Percentiles rank a stretch among this genome's conserved stretches.
Evolutionary conservation across 2,329 filamentous ascomycete genomes (phyloP).

Genomic region (Endoconidiophora laricicola): DNA sequence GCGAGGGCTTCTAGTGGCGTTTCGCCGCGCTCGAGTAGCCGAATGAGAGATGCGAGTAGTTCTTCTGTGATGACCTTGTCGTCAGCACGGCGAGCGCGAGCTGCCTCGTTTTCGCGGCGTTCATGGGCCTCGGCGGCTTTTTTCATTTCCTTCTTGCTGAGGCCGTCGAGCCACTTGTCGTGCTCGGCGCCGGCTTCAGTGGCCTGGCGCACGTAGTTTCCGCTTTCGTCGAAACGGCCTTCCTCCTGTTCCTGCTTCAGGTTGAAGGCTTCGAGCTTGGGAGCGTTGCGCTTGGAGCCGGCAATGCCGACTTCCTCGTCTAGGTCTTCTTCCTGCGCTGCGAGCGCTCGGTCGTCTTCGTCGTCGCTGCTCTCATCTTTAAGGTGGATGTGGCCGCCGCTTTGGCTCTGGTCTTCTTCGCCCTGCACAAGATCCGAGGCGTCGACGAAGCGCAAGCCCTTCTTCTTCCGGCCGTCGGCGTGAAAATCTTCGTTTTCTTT

Average conservation of each 20-base stretch:
- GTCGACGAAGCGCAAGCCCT: constrained; percentile 45
- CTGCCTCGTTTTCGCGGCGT: constrained; percentile 61
- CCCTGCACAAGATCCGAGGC: constrained; percentile 50
- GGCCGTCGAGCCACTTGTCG: constrained; percentile 80
- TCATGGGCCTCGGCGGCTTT: constrained; percentile 76
- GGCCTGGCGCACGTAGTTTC: constrained; percentile 84
- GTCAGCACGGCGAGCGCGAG: constrained; percentile 53
- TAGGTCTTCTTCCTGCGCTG: constrained; percentile 56
- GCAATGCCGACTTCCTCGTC: constrained; percentile 86
- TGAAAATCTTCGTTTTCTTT: constrained; percentile 18
- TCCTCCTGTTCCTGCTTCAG: constrained; percentile 82
- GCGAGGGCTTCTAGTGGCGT: constrained; percentile 78
- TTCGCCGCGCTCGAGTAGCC: constrained; percentile 60
- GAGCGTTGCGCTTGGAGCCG: constrained; percentile 80
- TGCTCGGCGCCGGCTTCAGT: constrained; percentile 77
- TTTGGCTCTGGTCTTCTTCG: constrained; percentile 56
- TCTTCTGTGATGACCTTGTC: constrained; percentile 61
- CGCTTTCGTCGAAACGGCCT: constrained; percentile 75
- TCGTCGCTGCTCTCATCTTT: constrained; percentile 40
- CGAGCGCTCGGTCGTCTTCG: constrained; percentile 52
- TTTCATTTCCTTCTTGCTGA: constrained; percentile 88
- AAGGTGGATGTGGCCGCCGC: constrained; percentile 53
- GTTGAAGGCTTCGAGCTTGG: constrained; percentile 92
- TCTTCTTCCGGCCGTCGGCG: constrained; percentile 38
- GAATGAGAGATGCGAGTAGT: constrained; percentile 56